Evolutionary conservation across 2,329 filamentous ascomycete species (phyloP).

Genomic region (Lasiodiplodia citricola): DNA sequence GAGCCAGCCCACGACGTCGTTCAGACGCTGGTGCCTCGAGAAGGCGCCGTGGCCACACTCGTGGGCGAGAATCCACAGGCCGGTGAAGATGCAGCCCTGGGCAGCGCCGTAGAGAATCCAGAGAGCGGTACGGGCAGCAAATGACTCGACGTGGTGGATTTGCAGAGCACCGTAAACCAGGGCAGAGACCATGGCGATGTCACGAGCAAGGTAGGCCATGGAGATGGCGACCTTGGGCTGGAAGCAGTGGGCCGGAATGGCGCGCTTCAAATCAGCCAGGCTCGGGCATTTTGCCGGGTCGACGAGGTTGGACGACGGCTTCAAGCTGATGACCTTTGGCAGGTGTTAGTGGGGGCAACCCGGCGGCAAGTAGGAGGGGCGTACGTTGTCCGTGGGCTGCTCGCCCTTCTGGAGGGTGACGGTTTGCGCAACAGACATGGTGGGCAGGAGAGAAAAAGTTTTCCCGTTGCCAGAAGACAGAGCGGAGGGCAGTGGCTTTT

Average conservation of each 20-base stretch:
- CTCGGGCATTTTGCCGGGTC: slow-evolving; percentile 20
- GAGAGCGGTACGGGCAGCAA: slow-evolving; percentile 51
- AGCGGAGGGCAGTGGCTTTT: neutral
- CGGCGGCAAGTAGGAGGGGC: neutral
- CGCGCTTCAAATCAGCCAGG: slow-evolving; percentile 40
- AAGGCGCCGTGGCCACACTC: slow-evolving; percentile 75
- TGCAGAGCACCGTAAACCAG: slow-evolving; percentile 59
- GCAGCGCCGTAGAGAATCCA: slow-evolving; percentile 67
- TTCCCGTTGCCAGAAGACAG: neutral
- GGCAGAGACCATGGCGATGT: slow-evolving; percentile 56
- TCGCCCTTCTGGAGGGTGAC: slow-evolving; percentile 19
- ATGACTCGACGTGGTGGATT: slow-evolving; percentile 58
- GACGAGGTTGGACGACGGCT: slow-evolving; percentile 1
- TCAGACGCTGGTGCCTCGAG: slow-evolving; percentile 61
- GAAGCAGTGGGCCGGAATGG: slow-evolving; percentile 68
- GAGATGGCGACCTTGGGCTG: slow-evolving; percentile 55
- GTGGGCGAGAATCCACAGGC: slow-evolving; percentile 73
- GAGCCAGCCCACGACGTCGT: slow-evolving; percentile 67
- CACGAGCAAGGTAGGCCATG: slow-evolving; percentile 59
- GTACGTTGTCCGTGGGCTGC: slow-evolving; percentile 9
- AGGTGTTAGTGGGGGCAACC: neutral
- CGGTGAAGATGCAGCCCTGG: slow-evolving; percentile 70
- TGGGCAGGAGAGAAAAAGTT: neutral
- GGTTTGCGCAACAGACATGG: slow-evolving; percentile 20
- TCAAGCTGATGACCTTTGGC: slow-evolving; percentile 10